phyloP scores from a whole-genome alignment of 2,329 filamentous ascomycete species.

The Penicillium olsonii region DNA sequence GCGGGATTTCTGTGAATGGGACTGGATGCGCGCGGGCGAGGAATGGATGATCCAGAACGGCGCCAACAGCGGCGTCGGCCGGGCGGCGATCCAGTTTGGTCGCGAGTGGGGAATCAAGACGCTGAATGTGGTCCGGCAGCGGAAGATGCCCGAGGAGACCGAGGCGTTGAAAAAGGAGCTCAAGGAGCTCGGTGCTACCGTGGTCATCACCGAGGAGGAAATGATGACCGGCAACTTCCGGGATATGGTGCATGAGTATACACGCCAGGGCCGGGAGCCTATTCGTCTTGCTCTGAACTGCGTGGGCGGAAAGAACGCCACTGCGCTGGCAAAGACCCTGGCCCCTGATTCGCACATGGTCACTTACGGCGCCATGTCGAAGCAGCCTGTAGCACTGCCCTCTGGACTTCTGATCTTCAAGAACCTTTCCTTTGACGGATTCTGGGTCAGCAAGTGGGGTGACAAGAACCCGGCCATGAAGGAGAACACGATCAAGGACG shows the following conservation, averaged over 20 bases:
- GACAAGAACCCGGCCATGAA: slow-evolving; percentile 73
- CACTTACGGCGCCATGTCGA: slow-evolving; percentile 94
- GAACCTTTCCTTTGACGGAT: slow-evolving; percentile 83
- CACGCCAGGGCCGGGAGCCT: slow-evolving; percentile 68
- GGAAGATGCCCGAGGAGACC: slow-evolving; percentile 66
- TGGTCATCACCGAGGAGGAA: slow-evolving; percentile 64
- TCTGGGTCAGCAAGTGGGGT: slow-evolving; percentile 93
- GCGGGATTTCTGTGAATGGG: slow-evolving; percentile 67
- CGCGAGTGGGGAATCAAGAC: slow-evolving; percentile 84
- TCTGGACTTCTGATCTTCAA: slow-evolving; percentile 91
- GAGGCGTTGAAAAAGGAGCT: slow-evolving; percentile 64
- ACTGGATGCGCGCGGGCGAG: slow-evolving; percentile 60
- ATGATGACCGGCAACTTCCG: slow-evolving; percentile 48
- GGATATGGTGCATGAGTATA: slow-evolving; percentile 64
- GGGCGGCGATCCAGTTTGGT: slow-evolving; percentile 86
- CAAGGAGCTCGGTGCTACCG: slow-evolving; percentile 61
- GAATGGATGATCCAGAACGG: slow-evolving; percentile 98
- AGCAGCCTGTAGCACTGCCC: slow-evolving; percentile 78
- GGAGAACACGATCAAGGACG: slow-evolving; percentile 77
- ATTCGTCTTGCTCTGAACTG: slow-evolving; percentile 86
- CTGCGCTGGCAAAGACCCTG: slow-evolving; percentile 74
- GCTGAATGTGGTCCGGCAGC: slow-evolving; percentile 82
- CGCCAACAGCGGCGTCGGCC: slow-evolving; percentile 88
- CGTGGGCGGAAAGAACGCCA: slow-evolving; percentile 84
- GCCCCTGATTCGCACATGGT: slow-evolving; percentile 72